Evolutionary conservation across 2,329 filamentous ascomycete genomes (phyloP), one percentile per base, ranked within the genome.

Genomic region (Fusarium sp.): DNA sequence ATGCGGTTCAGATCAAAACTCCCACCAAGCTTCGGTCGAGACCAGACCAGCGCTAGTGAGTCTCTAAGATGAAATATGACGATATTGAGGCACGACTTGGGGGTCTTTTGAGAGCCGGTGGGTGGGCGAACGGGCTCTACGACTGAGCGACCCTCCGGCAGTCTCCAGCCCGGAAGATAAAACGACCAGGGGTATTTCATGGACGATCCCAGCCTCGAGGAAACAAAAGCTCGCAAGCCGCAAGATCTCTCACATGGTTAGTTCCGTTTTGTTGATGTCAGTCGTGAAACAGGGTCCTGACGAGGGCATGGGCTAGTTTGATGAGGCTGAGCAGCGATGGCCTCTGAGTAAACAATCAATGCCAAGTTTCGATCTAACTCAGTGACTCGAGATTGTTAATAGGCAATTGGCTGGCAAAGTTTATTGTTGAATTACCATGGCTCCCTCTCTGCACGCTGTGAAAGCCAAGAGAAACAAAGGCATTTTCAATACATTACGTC

Each of bases 11-110:
- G 53, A n/a, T 36, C 17, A 36, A n/a, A 10, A 59, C 45, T 28
- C 26, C 67, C 46, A 71, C 62, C 55, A 71, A 61, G 47, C 68
- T 67, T 72, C 44, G 50, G 65, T 62, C 57, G 56, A 55, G 53
- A 53, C 44, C 60, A 66, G 60, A 56, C 39, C 47, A 46, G 36
- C 57, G 60, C 71, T 73, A 73, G 65, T 59, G 49, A 50, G 50
- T 52, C 55, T 65, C 71, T 72, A 69, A 69, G 57, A 60, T 62
- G 57, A 72, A 58, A 46, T 48, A 73, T 73, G 71, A 73, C 71
- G 71, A 62, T 73, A 70, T 73, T 56, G 60, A 69, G 58, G 67
- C 51, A 56, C 46, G 32, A 46, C 56, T 59, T 61, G 58, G 61
- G 61, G 61, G 40, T 36, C 39, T 53, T 44, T 49, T 24, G 45